Base-by-base conservation (phyloP, 1,139 yeast species). In the Pneumocystis wakefieldiae region DNA sequence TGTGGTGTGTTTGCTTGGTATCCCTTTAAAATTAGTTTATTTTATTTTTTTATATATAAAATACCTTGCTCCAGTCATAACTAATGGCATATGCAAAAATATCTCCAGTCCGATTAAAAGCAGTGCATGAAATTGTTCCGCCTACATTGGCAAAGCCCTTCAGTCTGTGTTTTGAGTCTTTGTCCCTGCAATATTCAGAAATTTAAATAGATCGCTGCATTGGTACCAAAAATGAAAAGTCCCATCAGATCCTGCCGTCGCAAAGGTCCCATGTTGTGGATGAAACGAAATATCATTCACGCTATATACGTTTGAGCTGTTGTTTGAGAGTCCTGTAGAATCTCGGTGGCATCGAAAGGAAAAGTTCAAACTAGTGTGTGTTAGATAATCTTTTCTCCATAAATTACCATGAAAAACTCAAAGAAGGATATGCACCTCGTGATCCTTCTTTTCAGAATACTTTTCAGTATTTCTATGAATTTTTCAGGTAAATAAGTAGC, bases 211-310 rank as follows among this genome's bases (percentile, higher is more conserved):
- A 17, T 14, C 15, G 8, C 1, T 17, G 29, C 12, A 48, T 48
- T 24, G 1, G 15, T 42, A 63, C 99, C 99, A 94, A 76, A 87
- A 86, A 70, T 91, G 86, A 76, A 90, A 86, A 7, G 94, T 81
- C 17, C 98, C 98, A 74, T 94, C 98, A 53, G 94, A 82, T 14
- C 98, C 98, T 0, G 96, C 95, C 5, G 98, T 94, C 63, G 86
- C 84, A 74, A 94, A 86, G 0, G 98, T 90, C 58, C 96, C 96
- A 73, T 84, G 86, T 17, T 81, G 76, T 3, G 98, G 98, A 72
- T 94, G 97, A 78, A 91, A 88, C 19, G 83, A 79, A 62, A 92
- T 86, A 62, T 87, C 81, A 73, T 90, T 89, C 60, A 94, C 85
- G 0, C 96, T 78, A 71, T 84, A 92, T 48, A 91, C 83, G 24